phyloP scores from a whole-genome alignment of 2,329 filamentous ascomycete genomes.

The Aureobasidium sp. region DNA sequence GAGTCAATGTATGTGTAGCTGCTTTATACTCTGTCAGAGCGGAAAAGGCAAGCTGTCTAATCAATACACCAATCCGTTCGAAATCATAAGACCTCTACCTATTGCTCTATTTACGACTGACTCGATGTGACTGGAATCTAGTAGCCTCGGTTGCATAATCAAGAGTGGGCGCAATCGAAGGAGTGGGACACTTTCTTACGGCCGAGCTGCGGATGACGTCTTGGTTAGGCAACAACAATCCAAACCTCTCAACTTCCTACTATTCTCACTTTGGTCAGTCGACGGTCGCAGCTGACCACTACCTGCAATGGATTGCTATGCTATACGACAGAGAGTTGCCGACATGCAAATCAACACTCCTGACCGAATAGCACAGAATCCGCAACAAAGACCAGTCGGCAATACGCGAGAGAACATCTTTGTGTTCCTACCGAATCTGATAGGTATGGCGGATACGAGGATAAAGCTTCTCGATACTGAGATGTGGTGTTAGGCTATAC shows the following conservation, averaged over 20 bases:
- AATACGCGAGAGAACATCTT: constrained; percentile 47
- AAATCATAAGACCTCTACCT: neutral
- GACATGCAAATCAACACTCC: neutral
- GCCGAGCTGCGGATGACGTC: neutral
- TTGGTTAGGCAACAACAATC: neutral
- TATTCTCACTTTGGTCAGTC: no score
- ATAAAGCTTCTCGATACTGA: neutral
- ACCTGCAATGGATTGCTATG: neutral
- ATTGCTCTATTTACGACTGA: no score
- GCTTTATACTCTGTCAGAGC: no score
- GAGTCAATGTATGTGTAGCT: no score
- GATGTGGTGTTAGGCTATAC: constrained; percentile 35
- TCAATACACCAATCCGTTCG: no score
- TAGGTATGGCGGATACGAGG: constrained; percentile 31
- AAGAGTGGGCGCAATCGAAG: neutral
- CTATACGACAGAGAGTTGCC: neutral
- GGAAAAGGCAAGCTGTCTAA: no score
- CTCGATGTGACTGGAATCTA: neutral
- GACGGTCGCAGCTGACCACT: neutral
- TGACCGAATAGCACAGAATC: neutral
- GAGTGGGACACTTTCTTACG: neutral
- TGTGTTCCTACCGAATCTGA: constrained; percentile 46
- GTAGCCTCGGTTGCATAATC: neutral
- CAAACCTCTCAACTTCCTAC: no score
- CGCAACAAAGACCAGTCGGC: constrained; percentile 13